These are phyloP conservation scores for Aspergillus japonicus DNA, from an alignment of 2,329 filamentous ascomycete species.

Conservation along the genomic window DNA sequence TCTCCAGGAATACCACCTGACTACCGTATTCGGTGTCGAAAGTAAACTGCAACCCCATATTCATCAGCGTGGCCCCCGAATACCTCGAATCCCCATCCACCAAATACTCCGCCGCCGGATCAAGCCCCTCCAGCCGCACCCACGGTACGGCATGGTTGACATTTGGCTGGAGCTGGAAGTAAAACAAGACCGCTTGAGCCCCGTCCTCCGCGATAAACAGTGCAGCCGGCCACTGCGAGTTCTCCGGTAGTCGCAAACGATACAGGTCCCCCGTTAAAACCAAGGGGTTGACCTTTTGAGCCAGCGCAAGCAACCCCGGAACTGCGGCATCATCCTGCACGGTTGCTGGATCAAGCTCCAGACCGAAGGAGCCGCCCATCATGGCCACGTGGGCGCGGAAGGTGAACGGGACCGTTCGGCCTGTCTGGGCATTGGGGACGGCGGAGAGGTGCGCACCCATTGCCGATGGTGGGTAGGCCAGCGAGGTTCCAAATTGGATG, in stretches of 20 bases:
- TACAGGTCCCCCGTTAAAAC: constrained; percentile 60
- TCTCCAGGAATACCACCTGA: constrained; percentile 56
- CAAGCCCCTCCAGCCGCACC: constrained; percentile 53
- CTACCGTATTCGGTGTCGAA: constrained; percentile 59
- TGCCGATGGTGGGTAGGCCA: constrained; percentile 61
- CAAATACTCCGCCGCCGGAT: no score
- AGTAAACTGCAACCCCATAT: constrained; percentile 56
- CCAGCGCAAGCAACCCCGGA: constrained; percentile 54
- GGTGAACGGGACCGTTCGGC: constrained; percentile 55
- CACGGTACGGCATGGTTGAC: constrained; percentile 56
- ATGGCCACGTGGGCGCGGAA: constrained; percentile 67
- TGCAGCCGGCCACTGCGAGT: constrained; percentile 62
- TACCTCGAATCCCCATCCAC: constrained; percentile 55
- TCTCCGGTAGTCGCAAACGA: constrained; percentile 57
- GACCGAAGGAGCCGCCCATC: constrained; percentile 67
- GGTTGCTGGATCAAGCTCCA: constrained; percentile 59
- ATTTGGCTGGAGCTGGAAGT: constrained; percentile 57
- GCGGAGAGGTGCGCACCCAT: constrained; percentile 67
- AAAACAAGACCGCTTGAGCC: constrained; percentile 55
- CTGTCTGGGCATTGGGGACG: constrained; percentile 59
- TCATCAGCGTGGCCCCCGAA: constrained; percentile 63
- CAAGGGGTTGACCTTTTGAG: constrained; percentile 59
- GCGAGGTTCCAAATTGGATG: constrained; percentile 64
- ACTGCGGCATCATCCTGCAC: constrained; percentile 53
- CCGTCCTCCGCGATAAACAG: constrained; percentile 58